Evolutionary conservation across 768 basidiomycete genomes (phyloP), one percentile per base, ranked within the genome.

Genomic region (Lactarius quietus): DNA sequence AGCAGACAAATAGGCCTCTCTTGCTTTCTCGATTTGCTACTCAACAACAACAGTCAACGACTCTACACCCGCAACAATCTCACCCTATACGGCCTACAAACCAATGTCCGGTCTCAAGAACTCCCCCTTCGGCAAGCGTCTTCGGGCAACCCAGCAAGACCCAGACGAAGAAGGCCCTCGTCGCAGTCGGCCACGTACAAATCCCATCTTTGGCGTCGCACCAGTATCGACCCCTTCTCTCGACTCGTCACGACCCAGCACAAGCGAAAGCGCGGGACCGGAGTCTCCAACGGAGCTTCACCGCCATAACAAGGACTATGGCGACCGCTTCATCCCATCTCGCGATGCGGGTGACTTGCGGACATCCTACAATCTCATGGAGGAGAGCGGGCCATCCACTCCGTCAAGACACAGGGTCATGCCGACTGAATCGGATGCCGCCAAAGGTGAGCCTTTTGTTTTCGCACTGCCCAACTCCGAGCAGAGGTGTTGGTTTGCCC

Each of bases 51-150:
- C 63, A 62, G 70, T 59, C 68, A 62, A 64, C 68, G 64, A 48
- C 52, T 69, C 68, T 65, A 69, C 61, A 54, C 57, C 63, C 43
- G 65, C 54, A 17, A 67, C 53, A 61, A 68, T 35, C 29, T 45
- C 59, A 58, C 62, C 64, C 66, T 52, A 61, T 48, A 36, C 45
- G 51, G 15, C 58, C 38, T 54, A 41, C 36, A 28, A 41, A 35
- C 43, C 64, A 65, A 90, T 90, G 89, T 86, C 89, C 64, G 84
- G 84, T 62, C 82, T 92, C 77, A 90, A 89, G 80, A 91, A 92
- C 76, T 91, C 90, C 72, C 88, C 88, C 1, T 92, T 90, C 76
- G 90, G 89, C 51, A 92, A 92, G 73, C 85, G 90, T 15, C 81
- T 92, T n/a, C 85, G 90, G 51, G 87, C 87, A 17, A 82, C 86